Evolutionary conservation across 2,329 filamentous ascomycete species (phyloP).

Genomic region (Colletotrichum navitas): DNA sequence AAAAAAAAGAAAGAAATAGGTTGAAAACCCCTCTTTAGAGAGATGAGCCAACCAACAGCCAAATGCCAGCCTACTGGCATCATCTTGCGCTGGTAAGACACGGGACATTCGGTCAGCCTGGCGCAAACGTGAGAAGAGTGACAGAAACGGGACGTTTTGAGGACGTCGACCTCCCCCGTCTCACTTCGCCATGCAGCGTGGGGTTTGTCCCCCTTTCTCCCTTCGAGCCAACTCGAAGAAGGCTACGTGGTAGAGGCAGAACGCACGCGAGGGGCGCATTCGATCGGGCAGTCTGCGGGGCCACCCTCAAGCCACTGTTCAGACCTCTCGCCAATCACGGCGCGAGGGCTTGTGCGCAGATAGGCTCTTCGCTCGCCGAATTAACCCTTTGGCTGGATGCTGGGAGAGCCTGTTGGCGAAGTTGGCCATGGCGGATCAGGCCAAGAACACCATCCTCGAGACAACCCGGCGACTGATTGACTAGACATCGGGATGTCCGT

Average conservation of each 20-base stretch:
- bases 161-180: background rate
- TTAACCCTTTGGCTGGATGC: background rate
- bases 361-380: conserved; percentile 16
- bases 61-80: background rate
- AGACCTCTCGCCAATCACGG: conserved; percentile 29
- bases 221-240: conserved; percentile 22
- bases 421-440: background rate
- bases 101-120: conserved; percentile 26
- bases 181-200: too few species aligned
- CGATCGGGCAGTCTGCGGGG: conserved; percentile 39
- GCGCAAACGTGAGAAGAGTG: background rate
- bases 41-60: background rate
- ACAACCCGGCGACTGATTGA: background rate
- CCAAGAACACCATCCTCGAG: background rate
- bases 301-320: conserved; percentile 34
- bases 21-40: background rate
- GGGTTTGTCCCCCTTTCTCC: background rate
- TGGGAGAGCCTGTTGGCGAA: conserved; percentile 21
- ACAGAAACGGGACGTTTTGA: background rate
- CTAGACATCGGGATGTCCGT: conserved; percentile 27
- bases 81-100: background rate
- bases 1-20: background rate
- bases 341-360: conserved; percentile 1
- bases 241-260: conserved; percentile 31
- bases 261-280: conserved; percentile 3